phyloP scores from a whole-genome alignment of 148 eudicot genomes.

The Silene conica region DNA sequence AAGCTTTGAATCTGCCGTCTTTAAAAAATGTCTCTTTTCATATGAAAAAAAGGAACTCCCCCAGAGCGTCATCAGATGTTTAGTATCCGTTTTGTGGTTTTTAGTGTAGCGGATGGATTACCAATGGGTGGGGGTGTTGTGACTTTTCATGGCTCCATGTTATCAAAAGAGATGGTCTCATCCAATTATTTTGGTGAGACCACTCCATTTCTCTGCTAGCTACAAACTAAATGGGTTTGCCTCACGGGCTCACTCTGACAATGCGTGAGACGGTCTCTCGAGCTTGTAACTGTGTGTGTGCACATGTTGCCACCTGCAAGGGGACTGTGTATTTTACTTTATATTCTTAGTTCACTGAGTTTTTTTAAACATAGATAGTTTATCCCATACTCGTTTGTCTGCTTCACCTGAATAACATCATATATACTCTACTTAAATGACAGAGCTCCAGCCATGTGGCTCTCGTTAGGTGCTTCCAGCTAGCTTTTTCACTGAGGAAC shows the following conservation, averaged over 20 bases:
- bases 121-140: too few relatives aligned
- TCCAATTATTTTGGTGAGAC: too few relatives aligned
- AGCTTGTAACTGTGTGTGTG: background rate
- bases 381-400: background rate
- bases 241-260: too few relatives aligned
- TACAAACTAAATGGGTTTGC: too few relatives aligned
- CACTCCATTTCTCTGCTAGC: too few relatives aligned
- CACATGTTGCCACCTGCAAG: background rate
- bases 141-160: too few relatives aligned
- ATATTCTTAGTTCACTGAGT: background rate
- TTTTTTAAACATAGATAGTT: background rate
- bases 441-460: conserved; percentile 74
- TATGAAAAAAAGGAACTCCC: background rate
- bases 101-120: background rate
- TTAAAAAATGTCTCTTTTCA: background rate
- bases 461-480: conserved; percentile 74
- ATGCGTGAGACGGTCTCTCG: too few relatives aligned
- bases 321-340: background rate
- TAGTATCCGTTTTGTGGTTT: background rate
- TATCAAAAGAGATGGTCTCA: too few relatives aligned
- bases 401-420: conserved; percentile 13
- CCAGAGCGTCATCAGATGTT: background rate
- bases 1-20: background rate
- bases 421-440: conserved; percentile 22
- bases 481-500: conserved; percentile 75